These are phyloP conservation scores for Fusarium irregulare DNA, from an alignment of 2,329 filamentous ascomycete species.

Conservation along the genomic window DNA sequence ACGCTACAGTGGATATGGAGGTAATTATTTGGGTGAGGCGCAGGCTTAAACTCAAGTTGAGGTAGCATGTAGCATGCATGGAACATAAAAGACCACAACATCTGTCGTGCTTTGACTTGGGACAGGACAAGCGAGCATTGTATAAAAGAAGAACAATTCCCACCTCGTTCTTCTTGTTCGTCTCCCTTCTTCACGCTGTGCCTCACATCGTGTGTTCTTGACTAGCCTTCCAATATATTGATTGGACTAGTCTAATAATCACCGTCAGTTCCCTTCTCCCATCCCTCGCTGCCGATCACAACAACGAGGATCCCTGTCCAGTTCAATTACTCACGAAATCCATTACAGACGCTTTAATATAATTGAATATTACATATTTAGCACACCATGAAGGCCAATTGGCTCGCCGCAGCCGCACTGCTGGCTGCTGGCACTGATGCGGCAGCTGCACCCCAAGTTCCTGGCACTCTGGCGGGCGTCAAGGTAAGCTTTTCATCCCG, in stretches of 20 bases:
- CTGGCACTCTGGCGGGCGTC: constrained; percentile 12
- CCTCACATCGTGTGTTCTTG: constrained; percentile 6
- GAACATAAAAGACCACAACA: constrained; percentile 14
- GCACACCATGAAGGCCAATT: constrained; percentile 51
- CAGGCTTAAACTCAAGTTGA: not conserved
- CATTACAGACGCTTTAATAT: not conserved
- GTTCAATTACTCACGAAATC: not conserved
- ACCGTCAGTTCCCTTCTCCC: constrained; percentile 4
- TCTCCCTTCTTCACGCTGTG: not conserved
- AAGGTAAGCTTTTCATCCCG: constrained; percentile 27
- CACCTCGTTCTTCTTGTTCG: not conserved
- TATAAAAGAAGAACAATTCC: constrained; percentile 11
- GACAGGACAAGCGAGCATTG: constrained; percentile 6
- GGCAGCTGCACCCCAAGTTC: constrained; percentile 19
- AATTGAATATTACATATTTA: not conserved
- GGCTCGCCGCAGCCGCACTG: constrained; percentile 48
- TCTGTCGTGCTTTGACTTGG: constrained; percentile 9
- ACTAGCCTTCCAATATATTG: constrained; percentile 21
- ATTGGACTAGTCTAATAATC: constrained; percentile 19
- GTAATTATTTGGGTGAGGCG: not conserved
- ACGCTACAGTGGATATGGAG: not conserved
- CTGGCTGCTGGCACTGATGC: constrained; percentile 48
- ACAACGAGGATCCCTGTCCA: not conserved
- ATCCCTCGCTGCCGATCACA: not conserved
- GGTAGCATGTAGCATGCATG: constrained; percentile 1